Evolutionary conservation across 2,329 filamentous ascomycete genomes (phyloP).

Genomic region (Colletotrichum lupini): DNA sequence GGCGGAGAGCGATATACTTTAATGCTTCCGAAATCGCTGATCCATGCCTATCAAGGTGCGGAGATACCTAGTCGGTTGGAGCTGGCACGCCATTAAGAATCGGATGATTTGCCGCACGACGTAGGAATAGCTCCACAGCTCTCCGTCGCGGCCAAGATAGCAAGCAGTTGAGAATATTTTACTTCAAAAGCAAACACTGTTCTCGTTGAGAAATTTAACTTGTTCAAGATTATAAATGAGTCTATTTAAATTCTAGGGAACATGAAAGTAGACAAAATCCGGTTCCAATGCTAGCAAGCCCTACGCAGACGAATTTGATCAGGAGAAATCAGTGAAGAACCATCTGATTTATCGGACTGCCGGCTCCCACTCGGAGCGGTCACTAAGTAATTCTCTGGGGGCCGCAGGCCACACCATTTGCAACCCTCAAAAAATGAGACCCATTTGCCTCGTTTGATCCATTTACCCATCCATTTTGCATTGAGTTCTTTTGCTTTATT

Average conservation of each 20-base stretch:
- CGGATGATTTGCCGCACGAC: not conserved
- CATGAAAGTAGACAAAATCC: too few relatives aligned
- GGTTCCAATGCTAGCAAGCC: too few relatives aligned
- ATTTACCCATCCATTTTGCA: constrained; percentile 40
- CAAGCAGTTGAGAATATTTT: not conserved
- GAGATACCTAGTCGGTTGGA: not conserved
- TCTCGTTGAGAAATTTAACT: too few relatives aligned
- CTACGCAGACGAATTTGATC: too few relatives aligned
- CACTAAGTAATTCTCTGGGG: too few relatives aligned
- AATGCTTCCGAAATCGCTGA: constrained; percentile 10
- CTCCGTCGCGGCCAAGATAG: not conserved
- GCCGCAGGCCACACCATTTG: too few relatives aligned
- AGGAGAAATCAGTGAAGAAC: too few relatives aligned
- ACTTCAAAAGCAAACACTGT: too few relatives aligned
- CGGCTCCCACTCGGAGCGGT: too few relatives aligned
- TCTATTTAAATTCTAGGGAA: too few relatives aligned
- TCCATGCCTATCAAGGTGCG: not conserved
- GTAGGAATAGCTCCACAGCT: not conserved
- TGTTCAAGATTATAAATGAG: too few relatives aligned
- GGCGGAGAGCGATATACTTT: constrained; percentile 9
- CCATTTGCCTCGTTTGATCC: constrained; percentile 27
- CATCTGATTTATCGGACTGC: too few relatives aligned
- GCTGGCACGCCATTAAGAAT: not conserved
- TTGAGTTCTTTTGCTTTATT: constrained; percentile 40
- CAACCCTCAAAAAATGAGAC: not conserved